phyloP scores from a whole-genome alignment of 257 asterid genomes.

The Primulina eburnea region DNA sequence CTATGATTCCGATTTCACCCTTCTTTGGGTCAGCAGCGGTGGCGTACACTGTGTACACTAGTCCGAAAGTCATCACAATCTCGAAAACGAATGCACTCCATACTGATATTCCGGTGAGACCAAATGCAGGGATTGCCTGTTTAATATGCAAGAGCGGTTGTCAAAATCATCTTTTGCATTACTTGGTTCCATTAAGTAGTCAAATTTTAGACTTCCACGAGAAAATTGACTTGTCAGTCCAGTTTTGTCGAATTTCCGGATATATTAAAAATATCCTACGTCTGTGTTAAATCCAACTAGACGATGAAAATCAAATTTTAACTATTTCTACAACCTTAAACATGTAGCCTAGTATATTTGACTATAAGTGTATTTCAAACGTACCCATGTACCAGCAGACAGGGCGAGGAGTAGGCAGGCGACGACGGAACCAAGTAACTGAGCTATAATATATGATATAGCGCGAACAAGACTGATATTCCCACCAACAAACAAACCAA shows the following conservation, averaged over 20 bases:
- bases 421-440: slow-evolving; percentile 32
- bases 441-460: slow-evolving; percentile 36
- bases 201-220: too few relatives aligned
- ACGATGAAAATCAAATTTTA: too few relatives aligned
- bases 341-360: too few relatives aligned
- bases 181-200: too few relatives aligned
- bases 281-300: too few relatives aligned
- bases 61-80: slow-evolving; percentile 45
- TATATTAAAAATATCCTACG: too few relatives aligned
- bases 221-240: too few relatives aligned
- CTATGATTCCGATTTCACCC: slow-evolving; percentile 38
- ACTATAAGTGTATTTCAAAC: background rate
- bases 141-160: slow-evolving; percentile 9
- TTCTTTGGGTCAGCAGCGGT: slow-evolving; percentile 46
- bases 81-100: slow-evolving; percentile 41
- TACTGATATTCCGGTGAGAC: slow-evolving; percentile 26
- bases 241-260: too few relatives aligned
- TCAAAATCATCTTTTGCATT: too few relatives aligned
- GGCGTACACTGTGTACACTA: slow-evolving; percentile 48
- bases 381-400: slow-evolving; percentile 34
- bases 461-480: slow-evolving; percentile 33
- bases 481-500: slow-evolving; percentile 39
- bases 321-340: too few relatives aligned
- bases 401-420: slow-evolving; percentile 33
- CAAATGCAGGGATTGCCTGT: background rate